Evolutionary conservation across 371 early-diverging fungal species (phyloP), one percentile per base, ranked within the genome.

Genomic region (Blakeslea trispora): DNA sequence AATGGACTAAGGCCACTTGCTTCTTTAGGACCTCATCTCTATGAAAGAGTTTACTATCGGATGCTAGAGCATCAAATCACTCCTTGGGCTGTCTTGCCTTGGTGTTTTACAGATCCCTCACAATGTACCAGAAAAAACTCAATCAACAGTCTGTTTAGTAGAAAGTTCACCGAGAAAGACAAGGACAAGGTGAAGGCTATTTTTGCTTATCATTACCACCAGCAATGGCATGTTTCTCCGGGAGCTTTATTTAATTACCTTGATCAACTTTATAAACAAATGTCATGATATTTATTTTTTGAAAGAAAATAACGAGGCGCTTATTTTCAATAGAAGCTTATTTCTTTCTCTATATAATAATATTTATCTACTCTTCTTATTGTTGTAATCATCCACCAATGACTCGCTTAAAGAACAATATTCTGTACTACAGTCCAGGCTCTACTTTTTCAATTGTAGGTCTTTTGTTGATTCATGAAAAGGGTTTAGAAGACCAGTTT

Each of bases 51-150:
- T 6, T 75, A 68, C 49, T 48, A 64, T 17, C 58, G 69, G 17
- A 45, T 75, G 9, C 34, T 81, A 13, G 57, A 63, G 17, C 56
- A 71, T 46, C 57, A 60, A 7, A 46, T 63, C n/a, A 45, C 61
- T 47, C 68, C 75, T 5, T 80, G 77, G 72, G 55, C 68, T 2
- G 43, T 71, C 1, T 19, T 80, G n/a, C 80, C 80, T 14, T 80
- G 80, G 80, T 80, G 80, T 50, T 75, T 67, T 48, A 70, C 69
- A 5, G 75, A 77, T 42, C 74, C 80, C 0, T 75, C 77, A 2
- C 49, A 55, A 21, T 72, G 72, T 21, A 43, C 49, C 14, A 44
- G 31, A 11, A 44, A 34, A 7, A 72, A 69, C 39, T 63, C 69
- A 9, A 34, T 72, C 34, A 69, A 69, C 0, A 51, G 42, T 17